Percentiles rank a stretch among this genome's conserved stretches.
Conservation (phyloP, 345 rosid species). For the Sonneratia alba region DNA sequence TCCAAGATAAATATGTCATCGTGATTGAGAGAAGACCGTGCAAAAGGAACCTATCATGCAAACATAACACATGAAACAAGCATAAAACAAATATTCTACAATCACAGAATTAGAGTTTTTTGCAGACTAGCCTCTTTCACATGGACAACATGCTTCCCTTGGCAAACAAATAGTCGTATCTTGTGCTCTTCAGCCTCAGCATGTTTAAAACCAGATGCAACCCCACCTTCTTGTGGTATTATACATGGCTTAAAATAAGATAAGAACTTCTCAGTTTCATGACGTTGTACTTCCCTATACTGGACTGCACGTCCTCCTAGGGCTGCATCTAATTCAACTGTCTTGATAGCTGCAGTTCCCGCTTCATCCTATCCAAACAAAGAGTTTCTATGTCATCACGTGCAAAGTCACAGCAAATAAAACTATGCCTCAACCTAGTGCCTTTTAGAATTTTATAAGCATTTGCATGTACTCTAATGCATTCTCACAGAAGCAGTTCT, state of each 20-base stretch:
- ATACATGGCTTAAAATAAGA: constrained; percentile 97
- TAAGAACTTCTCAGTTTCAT: constrained; percentile 87
- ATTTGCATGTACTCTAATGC: not conserved
- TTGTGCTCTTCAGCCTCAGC: constrained; percentile 68
- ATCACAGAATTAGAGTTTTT: not conserved
- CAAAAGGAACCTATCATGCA: constrained; percentile 67
- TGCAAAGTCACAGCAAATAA: not conserved
- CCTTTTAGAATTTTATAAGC: not conserved
- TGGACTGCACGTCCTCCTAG: constrained; percentile 99
- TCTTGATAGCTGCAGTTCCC: constrained; percentile 78
- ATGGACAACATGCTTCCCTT: constrained; percentile 87
- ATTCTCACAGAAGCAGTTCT: not conserved
- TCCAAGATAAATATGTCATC: constrained; percentile 94
- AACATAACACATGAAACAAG: not conserved
- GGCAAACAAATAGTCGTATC: constrained; percentile 76
- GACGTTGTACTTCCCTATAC: constrained; percentile 94
- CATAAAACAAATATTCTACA: not conserved
- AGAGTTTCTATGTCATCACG: constrained; percentile 11
- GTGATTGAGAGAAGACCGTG: constrained; percentile 88
- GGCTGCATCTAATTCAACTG: constrained; percentile 95
- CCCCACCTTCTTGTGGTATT: constrained; percentile 94
- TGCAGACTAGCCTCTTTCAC: constrained; percentile 76
- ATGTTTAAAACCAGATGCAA: constrained; percentile 77
- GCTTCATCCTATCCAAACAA: constrained; percentile 75
- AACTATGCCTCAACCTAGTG: not conserved